Evolutionary conservation across 768 basidiomycete genomes (phyloP), one percentile per base, ranked within the genome.

Genomic region (Phallus indusiatus): DNA sequence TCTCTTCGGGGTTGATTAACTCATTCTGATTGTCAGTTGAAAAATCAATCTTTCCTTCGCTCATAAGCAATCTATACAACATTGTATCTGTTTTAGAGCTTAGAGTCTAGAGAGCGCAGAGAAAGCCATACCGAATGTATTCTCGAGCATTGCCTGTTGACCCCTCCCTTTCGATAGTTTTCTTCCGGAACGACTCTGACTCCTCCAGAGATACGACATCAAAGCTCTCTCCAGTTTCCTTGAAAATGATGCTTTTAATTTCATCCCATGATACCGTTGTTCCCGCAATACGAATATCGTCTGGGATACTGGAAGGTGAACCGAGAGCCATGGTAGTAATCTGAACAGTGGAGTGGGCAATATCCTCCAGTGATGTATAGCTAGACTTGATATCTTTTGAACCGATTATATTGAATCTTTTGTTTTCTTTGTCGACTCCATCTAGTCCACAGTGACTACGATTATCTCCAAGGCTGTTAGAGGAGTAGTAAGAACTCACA

Each of bases 1-100:
- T 56, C 59, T 67, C 37, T 8, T 54, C 60, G 0, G 66, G 67
- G 58, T 68, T 68, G 12, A 67, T 61, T 10, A 67, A 59, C 35
- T 68, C 67, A 52, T 68, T 64, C 34, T 57, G 46, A 48, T 66
- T 66, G 33, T 61, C 50, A 16, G 22, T 34, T 18, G 63, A 60
- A 33, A 58, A 67, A 60, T 68, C 63, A 3, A 63, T 7, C 54
- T 54, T 53, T 6, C 64, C 66, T 51, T 67, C 63, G 5, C 59
- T 66, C 7, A 63, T 54, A 11, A 61, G 53, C 28, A 64, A 37
- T 16, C 67, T 67, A 54, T 8, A 2, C 14, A 24, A 6, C 17
- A 7, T 20, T 7, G 53, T 47, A 20, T 48, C 47, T n/a, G 47
- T 21, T 48, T 9, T 9, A 48, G 47, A 48, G 47, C n/a, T 28